phyloP scores from a whole-genome alignment of 306 rosid genomes.

The Pueraria montana region DNA sequence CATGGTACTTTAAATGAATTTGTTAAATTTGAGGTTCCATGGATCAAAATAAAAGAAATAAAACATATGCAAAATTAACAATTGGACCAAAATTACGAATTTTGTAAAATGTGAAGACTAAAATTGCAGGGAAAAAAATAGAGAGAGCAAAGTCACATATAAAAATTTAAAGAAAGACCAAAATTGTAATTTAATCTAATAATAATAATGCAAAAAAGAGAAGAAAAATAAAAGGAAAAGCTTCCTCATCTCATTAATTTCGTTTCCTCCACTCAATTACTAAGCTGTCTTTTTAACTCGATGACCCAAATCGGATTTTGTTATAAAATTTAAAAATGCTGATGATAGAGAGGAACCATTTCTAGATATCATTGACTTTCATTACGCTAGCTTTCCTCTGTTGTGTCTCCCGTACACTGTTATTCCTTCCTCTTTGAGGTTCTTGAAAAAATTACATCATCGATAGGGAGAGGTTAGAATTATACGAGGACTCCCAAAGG shows the following conservation, averaged over 20 bases:
- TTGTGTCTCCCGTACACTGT: slow-evolving; percentile 44
- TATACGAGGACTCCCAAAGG: slow-evolving; percentile 40
- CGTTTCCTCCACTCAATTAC: not conserved
- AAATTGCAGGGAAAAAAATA: too few relatives aligned
- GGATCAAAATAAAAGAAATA: too few relatives aligned
- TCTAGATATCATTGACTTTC: slow-evolving; percentile 44
- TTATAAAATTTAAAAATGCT: slow-evolving; percentile 47
- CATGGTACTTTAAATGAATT: too few relatives aligned
- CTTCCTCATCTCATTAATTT: not conserved
- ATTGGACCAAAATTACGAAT: too few relatives aligned
- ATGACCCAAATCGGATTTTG: slow-evolving; percentile 24
- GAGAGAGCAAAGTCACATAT: too few relatives aligned
- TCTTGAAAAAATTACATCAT: slow-evolving; percentile 44
- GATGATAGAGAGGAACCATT: not conserved
- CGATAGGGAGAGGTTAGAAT: slow-evolving; percentile 10
- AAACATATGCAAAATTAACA: too few relatives aligned
- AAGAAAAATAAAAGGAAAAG: not conserved
- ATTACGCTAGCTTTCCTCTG: slow-evolving; percentile 41
- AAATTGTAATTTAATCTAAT: not conserved
- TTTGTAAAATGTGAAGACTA: too few relatives aligned
- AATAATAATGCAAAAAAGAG: not conserved
- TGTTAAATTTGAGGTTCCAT: too few relatives aligned
- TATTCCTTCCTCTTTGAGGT: slow-evolving; percentile 32
- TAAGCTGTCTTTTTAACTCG: not conserved
- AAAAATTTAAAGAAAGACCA: too few relatives aligned